A percentile compares a stretch with the other conserved stretches of the same genome.
Evolutionary conservation across 2,329 filamentous ascomycete species (phyloP).

Genomic region (Fonsecaea pedrosoi): DNA sequence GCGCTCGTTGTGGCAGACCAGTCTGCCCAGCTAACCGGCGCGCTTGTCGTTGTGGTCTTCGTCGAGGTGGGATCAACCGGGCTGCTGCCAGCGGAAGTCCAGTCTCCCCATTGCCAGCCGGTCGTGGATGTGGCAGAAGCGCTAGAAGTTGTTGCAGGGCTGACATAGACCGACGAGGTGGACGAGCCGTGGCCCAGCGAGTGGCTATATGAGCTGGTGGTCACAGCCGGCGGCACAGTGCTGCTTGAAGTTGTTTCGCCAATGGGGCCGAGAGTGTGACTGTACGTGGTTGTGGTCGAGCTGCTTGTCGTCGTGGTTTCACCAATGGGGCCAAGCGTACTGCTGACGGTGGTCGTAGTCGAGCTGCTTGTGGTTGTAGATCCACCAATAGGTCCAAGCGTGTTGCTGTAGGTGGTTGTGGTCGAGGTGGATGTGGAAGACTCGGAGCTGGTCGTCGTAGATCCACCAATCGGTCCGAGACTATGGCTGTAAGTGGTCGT

Average conservation of each 20-base stretch:
- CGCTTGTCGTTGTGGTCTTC: conserved; percentile 11
- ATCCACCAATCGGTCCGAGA: background rate
- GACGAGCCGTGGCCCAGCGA: background rate
- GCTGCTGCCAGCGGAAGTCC: background rate
- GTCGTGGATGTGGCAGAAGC: background rate
- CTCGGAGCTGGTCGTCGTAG: conserved; percentile 3
- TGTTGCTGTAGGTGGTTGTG: background rate
- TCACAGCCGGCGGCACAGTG: background rate
- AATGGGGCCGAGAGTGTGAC: background rate
- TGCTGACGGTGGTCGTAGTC: conserved; percentile 9
- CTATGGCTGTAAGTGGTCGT: conserved; percentile 6
- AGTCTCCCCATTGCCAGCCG: conserved; percentile 9
- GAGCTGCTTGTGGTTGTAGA: conserved; percentile 20
- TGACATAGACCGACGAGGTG: conserved; percentile 1
- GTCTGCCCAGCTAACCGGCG: conserved; percentile 19
- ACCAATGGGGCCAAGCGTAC: conserved; percentile 9
- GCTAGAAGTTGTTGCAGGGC: conserved; percentile 7
- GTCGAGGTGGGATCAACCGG: conserved; percentile 6
- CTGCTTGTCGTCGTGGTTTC: conserved; percentile 13
- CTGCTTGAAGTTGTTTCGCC: background rate
- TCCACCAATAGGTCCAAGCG: conserved; percentile 14
- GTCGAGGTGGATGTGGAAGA: background rate
- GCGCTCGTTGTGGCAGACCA: conserved; percentile 18
- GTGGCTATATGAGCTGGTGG: background rate
- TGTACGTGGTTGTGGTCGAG: conserved; percentile 15